Evolutionary conservation across 768 basidiomycete genomes (phyloP), one percentile per base, ranked within the genome.

Genomic region (Butyriboletus loyo): DNA sequence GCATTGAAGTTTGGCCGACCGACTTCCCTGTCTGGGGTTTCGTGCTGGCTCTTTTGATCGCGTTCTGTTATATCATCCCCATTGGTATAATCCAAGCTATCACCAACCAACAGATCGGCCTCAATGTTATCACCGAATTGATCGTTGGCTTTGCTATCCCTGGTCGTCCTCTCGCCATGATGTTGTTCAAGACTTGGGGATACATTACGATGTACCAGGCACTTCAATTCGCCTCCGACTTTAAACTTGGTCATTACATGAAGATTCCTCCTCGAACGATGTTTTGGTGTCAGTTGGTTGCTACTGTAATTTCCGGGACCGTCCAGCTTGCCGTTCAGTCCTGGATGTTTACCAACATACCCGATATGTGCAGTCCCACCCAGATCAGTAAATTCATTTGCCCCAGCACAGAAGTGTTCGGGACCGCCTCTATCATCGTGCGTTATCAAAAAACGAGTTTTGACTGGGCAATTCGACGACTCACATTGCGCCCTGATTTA

Each of bases 191-290:
- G 72, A 85, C 78, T 4, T 86, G 79, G 71, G 84, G 82, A 8
- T 87, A 86, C 63, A 79, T 84, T 40, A 81, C 83, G 6, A 80
- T 85, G 82, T 69, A 74, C 36, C 78, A 79, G 72, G 86, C 83
- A 3, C 77, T 87, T 68, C 79, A 80, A 54, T 87, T 88, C 64
- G 79, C 85, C 15, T 78, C 80, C 44, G 87, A 89, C 66, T 84
- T 89, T 66, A 89, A 89, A 68, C 77, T 89, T 19, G 87, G 87
- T 40, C 85, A 88, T 70, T 86, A 75, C 73, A 85, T 84, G 78
- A 79, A 84, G 72, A 75, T 87, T 30, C 82, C 85, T 7, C 83
- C 82, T 25, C 74, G 84, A 19, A 76, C 81, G 0, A 85, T 86
- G 79, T 87, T 87, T 64, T 77, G 78, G 76, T 77, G 73, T 55